Percentiles rank a stretch among this genome's conserved stretches.
Conservation (phyloP, 2,329 filamentous ascomycete species). For the Myriangium duriaei region DNA sequence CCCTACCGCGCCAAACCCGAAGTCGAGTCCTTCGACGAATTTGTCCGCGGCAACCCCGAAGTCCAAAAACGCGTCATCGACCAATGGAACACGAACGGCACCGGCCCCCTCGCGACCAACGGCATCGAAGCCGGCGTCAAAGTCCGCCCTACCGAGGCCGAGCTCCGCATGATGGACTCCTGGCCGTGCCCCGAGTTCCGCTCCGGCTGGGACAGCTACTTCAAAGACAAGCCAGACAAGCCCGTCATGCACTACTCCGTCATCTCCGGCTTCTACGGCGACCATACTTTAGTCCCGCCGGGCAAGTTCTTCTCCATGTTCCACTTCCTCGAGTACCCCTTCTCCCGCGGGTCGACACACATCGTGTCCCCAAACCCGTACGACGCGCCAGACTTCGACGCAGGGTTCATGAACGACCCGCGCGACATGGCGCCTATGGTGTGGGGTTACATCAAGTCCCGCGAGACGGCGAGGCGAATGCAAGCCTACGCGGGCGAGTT, state of each 20-base stretch:
- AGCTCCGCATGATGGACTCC: slow-evolving; percentile 54
- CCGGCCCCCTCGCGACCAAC: slow-evolving; percentile 64
- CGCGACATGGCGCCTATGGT: slow-evolving; percentile 68
- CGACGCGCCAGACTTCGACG: slow-evolving; percentile 34
- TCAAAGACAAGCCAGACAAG: slow-evolving; percentile 75
- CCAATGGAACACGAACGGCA: slow-evolving; percentile 69
- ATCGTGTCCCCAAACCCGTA: slow-evolving; percentile 62
- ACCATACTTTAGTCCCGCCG: slow-evolving; percentile 43
- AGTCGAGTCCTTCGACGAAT: slow-evolving; percentile 69
- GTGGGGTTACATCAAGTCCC: slow-evolving; percentile 57
- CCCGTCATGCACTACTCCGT: slow-evolving; percentile 78
- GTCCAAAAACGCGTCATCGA: slow-evolving; percentile 62
- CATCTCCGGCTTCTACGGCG: slow-evolving; percentile 46
- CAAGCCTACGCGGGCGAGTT: slow-evolving; percentile 66
- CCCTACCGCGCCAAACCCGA: slow-evolving; percentile 61
- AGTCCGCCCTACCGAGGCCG: slow-evolving; percentile 56
- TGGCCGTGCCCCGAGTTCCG: slow-evolving; percentile 67
- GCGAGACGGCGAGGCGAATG: slow-evolving; percentile 69
- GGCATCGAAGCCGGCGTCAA: slow-evolving; percentile 73
- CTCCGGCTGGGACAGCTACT: slow-evolving; percentile 67
- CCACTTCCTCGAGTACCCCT: slow-evolving; percentile 67
- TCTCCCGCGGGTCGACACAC: slow-evolving; percentile 59
- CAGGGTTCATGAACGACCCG: slow-evolving; percentile 68
- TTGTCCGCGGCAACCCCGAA: slow-evolving; percentile 59
- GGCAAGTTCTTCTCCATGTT: slow-evolving; percentile 79